phyloP scores from a whole-genome alignment of 2,329 filamentous ascomycete genomes.

The Epichloe baconii region DNA sequence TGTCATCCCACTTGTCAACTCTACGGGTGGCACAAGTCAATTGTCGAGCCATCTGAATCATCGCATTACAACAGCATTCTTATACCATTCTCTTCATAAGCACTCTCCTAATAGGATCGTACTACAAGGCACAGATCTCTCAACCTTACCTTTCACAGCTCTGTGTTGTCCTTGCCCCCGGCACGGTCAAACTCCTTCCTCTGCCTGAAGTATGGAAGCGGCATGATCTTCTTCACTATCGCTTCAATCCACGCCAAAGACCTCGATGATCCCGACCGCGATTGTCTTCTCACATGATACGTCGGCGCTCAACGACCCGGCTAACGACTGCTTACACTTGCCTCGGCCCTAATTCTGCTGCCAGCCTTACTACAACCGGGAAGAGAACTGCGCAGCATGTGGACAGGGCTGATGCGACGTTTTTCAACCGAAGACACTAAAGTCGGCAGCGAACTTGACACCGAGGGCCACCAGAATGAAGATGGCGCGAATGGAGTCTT shows the following conservation, averaged over 20 bases:
- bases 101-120: too few relatives aligned
- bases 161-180: background rate
- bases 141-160: background rate
- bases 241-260: background rate
- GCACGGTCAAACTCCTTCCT: background rate
- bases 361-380: background rate
- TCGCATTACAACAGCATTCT: too few relatives aligned
- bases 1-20: too few relatives aligned
- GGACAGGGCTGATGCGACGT: slow-evolving; percentile 54
- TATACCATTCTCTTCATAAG: too few relatives aligned
- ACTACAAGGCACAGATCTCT: too few relatives aligned
- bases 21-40: too few relatives aligned
- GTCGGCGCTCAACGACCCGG: background rate
- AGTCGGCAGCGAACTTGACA: slow-evolving; percentile 17
- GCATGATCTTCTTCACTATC: slow-evolving; percentile 2
- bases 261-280: background rate
- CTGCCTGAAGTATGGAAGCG: background rate
- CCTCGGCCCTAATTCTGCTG: background rate
- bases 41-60: too few relatives aligned
- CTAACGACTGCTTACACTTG: background rate
- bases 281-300: background rate
- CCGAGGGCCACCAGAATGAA: slow-evolving; percentile 12
- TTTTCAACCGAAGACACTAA: slow-evolving; percentile 39
- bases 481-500: slow-evolving; percentile 47
- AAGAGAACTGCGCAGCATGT: slow-evolving; percentile 25